Evolutionary conservation across 768 basidiomycete species (phyloP).

Genomic region (Tulasnella sp.): DNA sequence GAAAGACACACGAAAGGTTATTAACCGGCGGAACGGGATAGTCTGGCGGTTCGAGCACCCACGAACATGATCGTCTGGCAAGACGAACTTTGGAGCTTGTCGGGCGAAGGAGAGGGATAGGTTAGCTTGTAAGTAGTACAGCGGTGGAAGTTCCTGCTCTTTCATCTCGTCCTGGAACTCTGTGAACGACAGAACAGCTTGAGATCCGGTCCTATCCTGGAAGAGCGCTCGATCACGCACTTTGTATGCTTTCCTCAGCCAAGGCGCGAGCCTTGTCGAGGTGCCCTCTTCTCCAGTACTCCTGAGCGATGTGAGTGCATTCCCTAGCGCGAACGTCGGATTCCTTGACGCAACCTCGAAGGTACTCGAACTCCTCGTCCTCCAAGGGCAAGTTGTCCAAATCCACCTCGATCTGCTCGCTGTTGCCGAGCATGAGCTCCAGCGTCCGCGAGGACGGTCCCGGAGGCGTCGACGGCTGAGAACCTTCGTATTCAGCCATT

Average conservation of each 20-base stretch:
- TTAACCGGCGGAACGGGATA: background rate
- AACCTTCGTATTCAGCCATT: background rate
- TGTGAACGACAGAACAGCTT: constrained; percentile 33
- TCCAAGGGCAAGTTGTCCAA: constrained; percentile 24
- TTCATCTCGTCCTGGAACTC: constrained; percentile 28
- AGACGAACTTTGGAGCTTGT: constrained; percentile 68
- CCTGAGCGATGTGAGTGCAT: constrained; percentile 59
- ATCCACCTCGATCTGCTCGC: constrained; percentile 27
- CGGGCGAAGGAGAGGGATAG: constrained; percentile 70
- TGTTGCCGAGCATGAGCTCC: constrained; percentile 14
- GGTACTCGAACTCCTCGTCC: constrained; percentile 6
- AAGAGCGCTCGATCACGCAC: constrained; percentile 22
- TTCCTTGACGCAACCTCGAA: constrained; percentile 7
- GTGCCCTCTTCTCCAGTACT: constrained; percentile 76
- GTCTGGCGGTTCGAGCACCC: background rate
- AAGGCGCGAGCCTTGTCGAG: constrained; percentile 69
- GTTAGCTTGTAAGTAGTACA: constrained; percentile 76
- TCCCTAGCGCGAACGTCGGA: background rate
- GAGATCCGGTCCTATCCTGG: constrained; percentile 36
- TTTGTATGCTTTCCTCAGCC: constrained; percentile 38
- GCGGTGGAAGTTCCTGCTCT: constrained; percentile 40
- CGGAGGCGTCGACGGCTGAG: background rate
- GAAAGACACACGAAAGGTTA: background rate
- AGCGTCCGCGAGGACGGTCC: background rate
- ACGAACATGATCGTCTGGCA: constrained; percentile 32